Percentiles rank a stretch among this genome's conserved stretches.
Conservation (phyloP, 345 rosid species). For the Gossypioides kirkii region DNA sequence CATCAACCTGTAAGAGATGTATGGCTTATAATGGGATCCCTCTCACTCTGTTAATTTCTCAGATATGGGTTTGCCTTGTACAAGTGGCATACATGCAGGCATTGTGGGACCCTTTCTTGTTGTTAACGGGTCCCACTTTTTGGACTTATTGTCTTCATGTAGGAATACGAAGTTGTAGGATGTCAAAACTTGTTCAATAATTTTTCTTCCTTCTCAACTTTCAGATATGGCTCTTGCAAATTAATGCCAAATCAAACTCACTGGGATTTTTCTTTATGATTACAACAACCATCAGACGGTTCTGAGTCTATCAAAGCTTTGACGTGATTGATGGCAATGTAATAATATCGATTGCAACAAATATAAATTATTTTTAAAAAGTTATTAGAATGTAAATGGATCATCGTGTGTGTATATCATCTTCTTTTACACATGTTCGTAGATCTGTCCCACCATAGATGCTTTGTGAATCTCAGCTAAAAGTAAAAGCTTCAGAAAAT, state of each 20-base stretch:
- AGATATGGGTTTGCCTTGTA: not conserved
- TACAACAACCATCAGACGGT: not conserved
- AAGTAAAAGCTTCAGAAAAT: not conserved
- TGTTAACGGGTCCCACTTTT: slow-evolving; percentile 19
- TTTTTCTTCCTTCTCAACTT: too few species aligned
- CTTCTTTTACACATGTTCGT: not conserved
- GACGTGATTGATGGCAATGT: not conserved
- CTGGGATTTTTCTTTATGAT: not conserved
- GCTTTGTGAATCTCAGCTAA: not conserved
- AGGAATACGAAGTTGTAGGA: not conserved
- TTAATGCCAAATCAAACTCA: not conserved
- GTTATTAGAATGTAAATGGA: not conserved
- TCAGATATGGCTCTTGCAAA: not conserved
- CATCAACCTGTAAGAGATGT: slow-evolving; percentile 27
- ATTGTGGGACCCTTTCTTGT: slow-evolving; percentile 15
- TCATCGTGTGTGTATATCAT: not conserved
- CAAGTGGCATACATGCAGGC: slow-evolving; percentile 32
- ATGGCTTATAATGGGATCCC: slow-evolving; percentile 35
- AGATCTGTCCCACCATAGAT: not conserved
- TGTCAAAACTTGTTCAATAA: too few species aligned
- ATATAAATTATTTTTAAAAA: too few species aligned
- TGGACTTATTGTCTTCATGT: slow-evolving; percentile 15
- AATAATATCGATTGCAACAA: too few species aligned
- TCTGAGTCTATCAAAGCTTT: slow-evolving; percentile 2
- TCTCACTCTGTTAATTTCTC: not conserved